Base-by-base conservation (phyloP, 164 flowering plant species). In the Akebia trifoliata region DNA sequence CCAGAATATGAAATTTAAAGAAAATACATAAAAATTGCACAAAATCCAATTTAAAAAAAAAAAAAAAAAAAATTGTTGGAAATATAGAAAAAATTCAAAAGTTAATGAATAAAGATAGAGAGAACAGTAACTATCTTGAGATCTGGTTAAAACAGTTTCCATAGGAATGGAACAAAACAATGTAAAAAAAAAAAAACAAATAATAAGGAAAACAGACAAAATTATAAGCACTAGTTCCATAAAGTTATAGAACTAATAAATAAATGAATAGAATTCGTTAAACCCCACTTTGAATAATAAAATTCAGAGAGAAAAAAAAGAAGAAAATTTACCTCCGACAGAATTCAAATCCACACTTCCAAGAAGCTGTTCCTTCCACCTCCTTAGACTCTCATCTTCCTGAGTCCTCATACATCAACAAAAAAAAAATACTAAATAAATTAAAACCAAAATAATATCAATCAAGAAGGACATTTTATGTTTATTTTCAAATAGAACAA, bases 361-460 rank as follows among this genome's bases (percentile, higher is more conserved):
- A 42, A 73, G 54, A 56, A 73, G 77, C 58, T 73, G 74, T 48
- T 73, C 77, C 60, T 74, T 74, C 77, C 74, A 74, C 55, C 74
- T 70, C 55, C 69, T 67, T 64, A 74, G 48, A 54, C 74, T 70
- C 61, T 74, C 77, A 63, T 74, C 77, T 31, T 74, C 77, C 76
- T 73, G 40, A 49, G 30, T 11, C 29, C 45, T 39, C 56, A 60
- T 28, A 60, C 21, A 50, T 57, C 61, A 50, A 4, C 45, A 59
- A 17, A 35, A 25, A 30, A 32, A 2, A 38, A 44, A 26, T 12
- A 36, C 8, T 57, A 22, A 35, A 4, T 17, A 8, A 22, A 47
- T 8, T 61, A 25, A 45, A 22, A 8, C 46, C 7, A 28, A 34
- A 49, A 6, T 6, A 40, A 45, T 11, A 46, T 2, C 5, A 4